Base-by-base conservation (phyloP, 768 basidiomycete genomes). In the Thelephora ganbajun region DNA sequence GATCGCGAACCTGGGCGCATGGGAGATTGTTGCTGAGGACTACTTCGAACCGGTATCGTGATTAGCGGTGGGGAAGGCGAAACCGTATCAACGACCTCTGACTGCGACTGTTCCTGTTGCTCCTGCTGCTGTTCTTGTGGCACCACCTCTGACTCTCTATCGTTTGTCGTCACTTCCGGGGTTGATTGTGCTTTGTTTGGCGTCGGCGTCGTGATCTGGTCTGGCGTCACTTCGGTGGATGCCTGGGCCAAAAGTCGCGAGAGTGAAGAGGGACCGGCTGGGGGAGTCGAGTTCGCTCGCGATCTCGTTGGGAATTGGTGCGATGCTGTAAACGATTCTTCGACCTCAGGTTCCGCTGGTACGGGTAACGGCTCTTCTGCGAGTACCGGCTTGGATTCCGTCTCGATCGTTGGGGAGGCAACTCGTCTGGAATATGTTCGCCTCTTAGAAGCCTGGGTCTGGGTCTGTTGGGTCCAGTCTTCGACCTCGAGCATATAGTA, bases 401-500 rank as follows among this genome's bases (percentile, higher is more conserved):
- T 36, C 26, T 30, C 26, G 26, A 30, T 30, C 26, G 45, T 62
- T 42, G 74, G 74, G 13, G 65, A 56, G 14, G 71, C 65, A 14
- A 66, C 57, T 56, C 79, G 83, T 57, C 70, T 73, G 7, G 71
- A 70, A 6, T 69, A 69, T 30, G 65, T 62, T 44, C 75, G 70
- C 42, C 80, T 75, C 60, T 81, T 83, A 49, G 75, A 76, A 34
- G 74, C 54, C 43, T 65, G 73, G 1, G 82, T 14, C 16, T 41
- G 3, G 39, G 16, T 41, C 22, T 41, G 78, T 55, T 88, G 83
- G 1, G 84, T 88, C 89, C 90, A 94, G 55, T 89, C 86, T 60
- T 94, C 90, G 18, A 92, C 90, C 63, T 92, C 85, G 16, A 93
- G 76, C 79, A 90, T 83, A 62, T 88, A 92, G 55, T 87, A 93